Evolutionary conservation across 805 yeast species (phyloP).

Genomic region (Hanseniaspora lachancei): DNA sequence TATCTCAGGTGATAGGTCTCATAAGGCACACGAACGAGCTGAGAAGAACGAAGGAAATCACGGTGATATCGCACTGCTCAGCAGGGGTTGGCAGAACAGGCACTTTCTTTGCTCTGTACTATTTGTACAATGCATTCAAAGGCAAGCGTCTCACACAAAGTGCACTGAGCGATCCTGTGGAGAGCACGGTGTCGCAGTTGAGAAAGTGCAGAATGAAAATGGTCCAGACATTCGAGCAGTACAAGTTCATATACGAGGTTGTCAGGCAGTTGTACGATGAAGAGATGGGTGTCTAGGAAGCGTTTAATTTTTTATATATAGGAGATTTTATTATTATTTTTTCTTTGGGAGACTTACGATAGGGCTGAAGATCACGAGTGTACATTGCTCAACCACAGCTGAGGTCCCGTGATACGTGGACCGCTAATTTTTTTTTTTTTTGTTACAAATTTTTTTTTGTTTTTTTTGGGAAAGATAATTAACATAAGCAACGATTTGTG

Average conservation of each 20-base stretch:
- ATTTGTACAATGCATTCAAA: constrained; percentile 18
- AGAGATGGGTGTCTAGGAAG: not conserved
- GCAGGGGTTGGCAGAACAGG: constrained; percentile 98
- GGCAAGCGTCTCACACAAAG: constrained; percentile 16
- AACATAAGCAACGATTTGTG: too few relatives aligned
- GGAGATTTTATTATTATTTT: too few relatives aligned
- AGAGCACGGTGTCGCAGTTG: constrained; percentile 25
- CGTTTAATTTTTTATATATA: too few relatives aligned
- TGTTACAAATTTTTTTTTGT: not conserved
- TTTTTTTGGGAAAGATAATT: not conserved
- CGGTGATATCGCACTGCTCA: constrained; percentile 77
- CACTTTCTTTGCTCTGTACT: constrained; percentile 50
- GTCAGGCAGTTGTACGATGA: constrained; percentile 17
- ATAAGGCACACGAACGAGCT: constrained; percentile 23
- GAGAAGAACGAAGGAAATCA: constrained; percentile 26
- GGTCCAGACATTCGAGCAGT: constrained; percentile 28
- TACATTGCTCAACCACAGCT: too few relatives aligned
- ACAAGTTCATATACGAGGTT: constrained; percentile 25
- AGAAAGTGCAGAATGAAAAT: constrained; percentile 27
- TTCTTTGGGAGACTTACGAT: too few relatives aligned
- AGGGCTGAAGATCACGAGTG: too few relatives aligned
- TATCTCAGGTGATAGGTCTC: constrained; percentile 26
- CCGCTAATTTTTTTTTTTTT: not conserved
- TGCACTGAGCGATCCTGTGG: constrained; percentile 21
- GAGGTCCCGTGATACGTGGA: too few relatives aligned